These are phyloP conservation scores for Pouteria campechiana DNA, from an alignment of 179 eudicot genomes.

Conservation along the genomic window DNA sequence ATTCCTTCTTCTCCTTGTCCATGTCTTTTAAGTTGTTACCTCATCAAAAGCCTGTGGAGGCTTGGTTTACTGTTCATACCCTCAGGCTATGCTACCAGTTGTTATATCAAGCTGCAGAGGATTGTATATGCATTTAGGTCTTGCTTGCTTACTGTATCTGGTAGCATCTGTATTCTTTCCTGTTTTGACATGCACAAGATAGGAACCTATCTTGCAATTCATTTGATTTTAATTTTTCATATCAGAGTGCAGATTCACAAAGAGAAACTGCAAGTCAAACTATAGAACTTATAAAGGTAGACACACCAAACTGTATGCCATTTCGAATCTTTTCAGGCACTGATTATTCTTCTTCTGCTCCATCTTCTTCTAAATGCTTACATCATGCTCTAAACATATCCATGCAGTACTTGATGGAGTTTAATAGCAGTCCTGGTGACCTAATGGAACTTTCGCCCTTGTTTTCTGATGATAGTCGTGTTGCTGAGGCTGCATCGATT, in stretches of 20 bases:
- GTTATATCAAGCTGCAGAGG: too few species aligned
- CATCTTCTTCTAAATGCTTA: background rate
- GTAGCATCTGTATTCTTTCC: background rate
- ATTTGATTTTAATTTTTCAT: slow-evolving; percentile 10
- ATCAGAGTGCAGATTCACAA: slow-evolving; percentile 99
- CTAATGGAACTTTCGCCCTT: slow-evolving; percentile 96
- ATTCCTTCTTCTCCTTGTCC: too few species aligned
- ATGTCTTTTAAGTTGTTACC: too few species aligned
- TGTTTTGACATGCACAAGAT: background rate
- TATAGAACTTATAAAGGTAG: slow-evolving; percentile 96
- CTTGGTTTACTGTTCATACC: too few species aligned
- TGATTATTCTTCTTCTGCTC: background rate
- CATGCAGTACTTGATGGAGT: slow-evolving; percentile 97
- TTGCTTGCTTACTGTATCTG: background rate
- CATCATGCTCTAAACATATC: slow-evolving; percentile 3
- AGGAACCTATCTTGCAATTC: background rate
- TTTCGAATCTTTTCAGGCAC: background rate
- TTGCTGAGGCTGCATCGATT: slow-evolving; percentile 99
- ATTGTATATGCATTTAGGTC: background rate
- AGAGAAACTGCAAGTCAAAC: slow-evolving; percentile 95
- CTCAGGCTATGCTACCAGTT: background rate
- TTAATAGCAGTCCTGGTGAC: slow-evolving; percentile 97
- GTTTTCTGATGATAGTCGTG: slow-evolving; percentile 98
- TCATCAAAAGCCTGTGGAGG: too few species aligned
- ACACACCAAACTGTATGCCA: too few species aligned